Base-by-base conservation (phyloP, 1,139 yeast species). In the Geotrichum candidum region DNA sequence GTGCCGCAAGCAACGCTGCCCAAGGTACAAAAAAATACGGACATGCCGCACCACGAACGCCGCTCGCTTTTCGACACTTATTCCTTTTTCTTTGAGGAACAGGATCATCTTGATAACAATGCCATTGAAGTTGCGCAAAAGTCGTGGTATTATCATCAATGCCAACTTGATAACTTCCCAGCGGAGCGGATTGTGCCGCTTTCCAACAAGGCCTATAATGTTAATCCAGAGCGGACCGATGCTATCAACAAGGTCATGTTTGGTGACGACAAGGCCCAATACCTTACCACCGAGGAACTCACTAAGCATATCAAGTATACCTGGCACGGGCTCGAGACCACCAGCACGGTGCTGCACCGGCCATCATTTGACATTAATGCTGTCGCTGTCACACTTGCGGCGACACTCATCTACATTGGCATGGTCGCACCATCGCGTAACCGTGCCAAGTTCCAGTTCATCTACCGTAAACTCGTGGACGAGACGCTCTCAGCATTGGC, bases 331-430 rank as follows among this genome's bases (percentile, higher is more conserved):
- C 64, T 65, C 9, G 64, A 60, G 11, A 65, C 63, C 10, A 63
- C 73, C 23, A 61, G 63, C 54, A 59, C 64, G 48, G 68, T 76
- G 41, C 66, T 79, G 22, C 82, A 80, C 66, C 66, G 73, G 23
- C 73, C 80, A 7, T 74, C 81, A 1, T 79, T 78, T 64, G 70
- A 74, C 60, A 74, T 78, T 5, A 71, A 74, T 53, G 64, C 65
- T 15, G 64, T 68, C 25, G 70, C 74, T 60, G 67, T 74, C 0
- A 68, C 72, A 41, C 67, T 79, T 53, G 63, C 79, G 53, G 74
- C 76, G 2, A 70, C 74, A 5, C 67, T 79, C 65, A 70, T 74
- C 29, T 67, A 75, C n/a, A 64, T 79, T 29, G 82, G 82, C 4
- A 75, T 78, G 78, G 72, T 76, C 1, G 51, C 69, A 31, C 61